Base-by-base conservation (phyloP, 2,329 filamentous ascomycete species). In the Lasiodiplodia citricola region DNA sequence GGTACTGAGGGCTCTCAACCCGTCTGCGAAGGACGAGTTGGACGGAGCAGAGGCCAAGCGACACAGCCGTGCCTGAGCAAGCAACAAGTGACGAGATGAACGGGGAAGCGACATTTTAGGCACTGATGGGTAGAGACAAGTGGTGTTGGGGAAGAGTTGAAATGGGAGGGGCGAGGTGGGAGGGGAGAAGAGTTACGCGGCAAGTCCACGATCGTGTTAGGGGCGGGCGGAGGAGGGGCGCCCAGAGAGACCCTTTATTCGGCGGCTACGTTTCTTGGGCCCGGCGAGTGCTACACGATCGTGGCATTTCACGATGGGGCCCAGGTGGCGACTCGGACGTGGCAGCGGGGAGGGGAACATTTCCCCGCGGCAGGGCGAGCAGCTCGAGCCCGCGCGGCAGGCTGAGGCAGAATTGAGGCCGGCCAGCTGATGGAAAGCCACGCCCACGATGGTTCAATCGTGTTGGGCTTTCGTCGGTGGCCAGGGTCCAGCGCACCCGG, bases 391-490 rank as follows among this genome's bases (percentile, higher is more conserved):
- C 58, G 28, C 25, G 41, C 25, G 58, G 41, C 41, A 10, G 38
- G 38, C 21, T 25, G 41, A 35, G 44, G 60, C 28, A 63, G 60
- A 47, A 52, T 52, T 37, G 44, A 37, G 28, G 25, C 16, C 44
- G 28, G 60, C 28, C 60, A 38, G 60, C 14, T 52, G 60, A 63
- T 52, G 37, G 56, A 23, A 28, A 60, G 37, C 56, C 56, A 31
- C 56, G n/a, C 28, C 47, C 60, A 63, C 47, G 60, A 63, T 63
- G 60, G 8, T 37, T 63, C 44, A 62, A 23, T 38, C 38, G 60
- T 63, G 60, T 63, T 63, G 60, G 44, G 56, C 41, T 47, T n/a
- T 41, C 31, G 35, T 38, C 21, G 8, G 1, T 38, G 8, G 54
- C 13, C 60, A 63, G 60, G 60, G 60, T 63, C 60, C 44, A 35